Conservation (phyloP, 2,329 filamentous ascomycete species). For the Tolypocladium sp. region DNA sequence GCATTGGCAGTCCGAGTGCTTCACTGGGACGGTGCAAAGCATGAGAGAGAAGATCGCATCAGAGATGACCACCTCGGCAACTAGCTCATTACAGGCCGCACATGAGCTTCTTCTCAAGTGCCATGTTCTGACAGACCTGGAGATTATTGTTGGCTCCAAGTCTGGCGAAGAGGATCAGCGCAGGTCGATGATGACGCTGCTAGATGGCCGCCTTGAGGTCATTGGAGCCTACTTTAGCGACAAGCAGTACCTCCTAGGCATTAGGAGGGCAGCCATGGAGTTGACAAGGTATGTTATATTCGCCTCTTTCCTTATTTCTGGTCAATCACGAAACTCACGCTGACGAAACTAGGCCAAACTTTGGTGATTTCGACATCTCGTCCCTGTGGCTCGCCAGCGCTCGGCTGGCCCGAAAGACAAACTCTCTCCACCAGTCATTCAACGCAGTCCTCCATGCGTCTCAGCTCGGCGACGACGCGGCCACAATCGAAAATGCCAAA, state of each 20-base stretch:
- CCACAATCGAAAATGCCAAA: constrained; percentile 89
- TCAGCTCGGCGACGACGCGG: constrained; percentile 72
- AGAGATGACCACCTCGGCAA: constrained; percentile 66
- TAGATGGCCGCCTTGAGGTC: constrained; percentile 75
- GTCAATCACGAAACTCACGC: not conserved
- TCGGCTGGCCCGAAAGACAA: constrained; percentile 75
- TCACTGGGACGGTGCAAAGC: constrained; percentile 47
- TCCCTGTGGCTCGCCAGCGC: constrained; percentile 80
- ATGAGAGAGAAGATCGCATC: constrained; percentile 64
- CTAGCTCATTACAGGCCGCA: constrained; percentile 71
- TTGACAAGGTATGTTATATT: constrained; percentile 50
- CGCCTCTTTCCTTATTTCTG: not conserved
- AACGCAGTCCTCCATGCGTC: constrained; percentile 88
- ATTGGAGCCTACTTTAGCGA: constrained; percentile 83
- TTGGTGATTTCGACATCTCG: constrained; percentile 66
- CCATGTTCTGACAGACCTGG: constrained; percentile 81
- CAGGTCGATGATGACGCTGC: constrained; percentile 19
- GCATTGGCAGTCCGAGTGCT: constrained; percentile 38
- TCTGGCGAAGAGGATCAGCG: constrained; percentile 30
- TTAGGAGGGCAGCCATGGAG: constrained; percentile 82
- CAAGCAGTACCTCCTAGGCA: constrained; percentile 85
- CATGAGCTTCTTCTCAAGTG: constrained; percentile 80
- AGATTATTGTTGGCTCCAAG: constrained; percentile 55
- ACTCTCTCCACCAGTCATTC: constrained; percentile 79
- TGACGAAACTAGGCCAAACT: constrained; percentile 37